Base-by-base conservation (phyloP, 371 early-diverging fungal genomes). In the Batkoa obscura region DNA sequence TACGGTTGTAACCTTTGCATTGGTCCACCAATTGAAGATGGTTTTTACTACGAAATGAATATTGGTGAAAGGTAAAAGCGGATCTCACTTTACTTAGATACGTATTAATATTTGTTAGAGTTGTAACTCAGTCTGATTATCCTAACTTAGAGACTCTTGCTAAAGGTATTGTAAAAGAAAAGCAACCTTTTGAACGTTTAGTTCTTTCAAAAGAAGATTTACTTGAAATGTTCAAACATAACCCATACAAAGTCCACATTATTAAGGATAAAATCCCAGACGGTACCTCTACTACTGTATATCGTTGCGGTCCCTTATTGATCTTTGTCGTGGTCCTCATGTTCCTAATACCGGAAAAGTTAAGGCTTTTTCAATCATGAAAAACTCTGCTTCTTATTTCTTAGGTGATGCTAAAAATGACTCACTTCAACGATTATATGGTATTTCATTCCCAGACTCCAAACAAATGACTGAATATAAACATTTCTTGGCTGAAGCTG, bases 41-140 rank as follows among this genome's bases (percentile, higher is more conserved):
- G 99, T 41, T 99, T 99, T 79, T 99, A 89, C 74, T 99, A 99
- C 72, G 99, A 99, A 64, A 92, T 99, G 86, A 81, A 81, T 59
- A 74, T 78, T 50, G 64, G 69, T 36, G 84, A 86, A 33, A 78
- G 80, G 73, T 75, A 68, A 60, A 60, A 46, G 12, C 2, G 13
- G 47, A 47, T 33, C 30, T 57, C 45, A 23, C 23, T 30, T 17
- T 31, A 15, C n/a, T 42, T 56, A 39, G 30, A 35, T 33, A 43
- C 33, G 45, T 50, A 17, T 34, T 9, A 31, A 39, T 6, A 46
- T 53, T 15, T 35, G 54, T 50, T 51, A 79, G 81, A 47, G 67
- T 79, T 58, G 91, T 96, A 34, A 66, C 78, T 17, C 83, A 82
- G 66, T 60, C 68, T 9, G 96, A 97, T 72, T 98, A 88, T 68